A percentile compares a stretch with the other conserved stretches of the same genome.
Conservation (phyloP, 257 asterid species). For the Fraxinus excelsior region DNA sequence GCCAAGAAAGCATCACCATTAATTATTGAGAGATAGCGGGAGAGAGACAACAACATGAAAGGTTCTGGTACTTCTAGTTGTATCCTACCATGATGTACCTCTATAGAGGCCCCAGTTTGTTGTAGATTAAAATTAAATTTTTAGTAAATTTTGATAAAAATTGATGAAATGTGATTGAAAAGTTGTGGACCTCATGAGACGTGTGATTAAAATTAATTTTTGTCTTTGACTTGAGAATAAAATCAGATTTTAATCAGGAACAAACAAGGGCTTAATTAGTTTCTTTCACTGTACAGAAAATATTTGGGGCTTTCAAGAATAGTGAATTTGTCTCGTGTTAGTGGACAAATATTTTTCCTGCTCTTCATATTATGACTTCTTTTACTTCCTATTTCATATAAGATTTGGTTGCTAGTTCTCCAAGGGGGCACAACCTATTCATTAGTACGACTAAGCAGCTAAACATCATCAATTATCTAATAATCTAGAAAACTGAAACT, state of each 20-base stretch:
- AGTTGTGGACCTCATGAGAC: too few species aligned
- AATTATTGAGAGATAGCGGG: background rate
- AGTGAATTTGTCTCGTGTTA: background rate
- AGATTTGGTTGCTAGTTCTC: background rate
- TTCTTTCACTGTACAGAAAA: background rate
- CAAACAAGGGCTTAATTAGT: too few species aligned
- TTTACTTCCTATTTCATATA: background rate
- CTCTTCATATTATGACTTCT: background rate
- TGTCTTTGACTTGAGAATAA: too few species aligned
- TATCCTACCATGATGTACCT: background rate
- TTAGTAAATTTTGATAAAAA: too few species aligned
- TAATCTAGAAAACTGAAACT: background rate
- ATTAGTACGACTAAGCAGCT: background rate
- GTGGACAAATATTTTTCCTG: slow-evolving; percentile 1
- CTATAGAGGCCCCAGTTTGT: background rate
- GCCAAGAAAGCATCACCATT: background rate
- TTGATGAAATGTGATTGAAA: too few species aligned
- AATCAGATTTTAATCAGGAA: too few species aligned
- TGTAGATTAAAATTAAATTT: too few species aligned
- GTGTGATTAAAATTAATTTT: too few species aligned
- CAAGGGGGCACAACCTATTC: background rate
- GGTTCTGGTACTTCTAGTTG: background rate
- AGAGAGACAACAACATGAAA: slow-evolving; percentile 5
- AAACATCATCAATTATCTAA: background rate
- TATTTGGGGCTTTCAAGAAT: background rate